Conservation (phyloP, 192 early-diverging fungal species). For the Backusella luteola region DNA sequence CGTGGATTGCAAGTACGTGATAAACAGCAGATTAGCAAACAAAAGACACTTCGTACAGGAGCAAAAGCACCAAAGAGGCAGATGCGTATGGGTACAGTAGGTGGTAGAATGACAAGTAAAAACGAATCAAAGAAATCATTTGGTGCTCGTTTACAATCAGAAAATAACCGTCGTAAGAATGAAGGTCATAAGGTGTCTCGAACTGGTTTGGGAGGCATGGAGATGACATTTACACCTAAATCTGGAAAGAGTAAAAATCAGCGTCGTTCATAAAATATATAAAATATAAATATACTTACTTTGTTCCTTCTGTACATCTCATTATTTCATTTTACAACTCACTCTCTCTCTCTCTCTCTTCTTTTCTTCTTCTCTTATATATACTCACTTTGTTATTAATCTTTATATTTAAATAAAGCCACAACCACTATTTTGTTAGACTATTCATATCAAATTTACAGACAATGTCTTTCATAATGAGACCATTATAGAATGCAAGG, state of each 20-base stretch:
- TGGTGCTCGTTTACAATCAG: constrained; percentile 22
- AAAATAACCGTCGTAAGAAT: constrained; percentile 5
- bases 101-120: constrained; percentile 3
- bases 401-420: not conserved
- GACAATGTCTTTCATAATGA: no score
- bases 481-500: no score
- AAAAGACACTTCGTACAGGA: constrained; percentile 21
- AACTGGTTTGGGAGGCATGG: constrained; percentile 42
- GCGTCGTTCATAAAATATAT: not conserved
- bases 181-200: constrained; percentile 34
- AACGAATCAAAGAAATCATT: constrained; percentile 28
- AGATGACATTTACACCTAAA: constrained; percentile 44
- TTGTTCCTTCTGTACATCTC: not conserved
- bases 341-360: constrained; percentile 3
- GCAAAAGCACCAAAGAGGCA: constrained; percentile 10
- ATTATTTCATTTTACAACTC: not conserved
- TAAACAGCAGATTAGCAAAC: constrained; percentile 5
- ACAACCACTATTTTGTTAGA: not conserved
- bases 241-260: constrained; percentile 12
- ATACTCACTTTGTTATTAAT: constrained; percentile 1
- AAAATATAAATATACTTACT: not conserved
- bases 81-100: constrained; percentile 20
- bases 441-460: no score
- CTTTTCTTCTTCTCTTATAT: not conserved
- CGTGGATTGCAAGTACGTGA: constrained; percentile 25